Evolutionary conservation across 1,284 basidiomycete species (phyloP).

Genomic region (Boletus smithii): DNA sequence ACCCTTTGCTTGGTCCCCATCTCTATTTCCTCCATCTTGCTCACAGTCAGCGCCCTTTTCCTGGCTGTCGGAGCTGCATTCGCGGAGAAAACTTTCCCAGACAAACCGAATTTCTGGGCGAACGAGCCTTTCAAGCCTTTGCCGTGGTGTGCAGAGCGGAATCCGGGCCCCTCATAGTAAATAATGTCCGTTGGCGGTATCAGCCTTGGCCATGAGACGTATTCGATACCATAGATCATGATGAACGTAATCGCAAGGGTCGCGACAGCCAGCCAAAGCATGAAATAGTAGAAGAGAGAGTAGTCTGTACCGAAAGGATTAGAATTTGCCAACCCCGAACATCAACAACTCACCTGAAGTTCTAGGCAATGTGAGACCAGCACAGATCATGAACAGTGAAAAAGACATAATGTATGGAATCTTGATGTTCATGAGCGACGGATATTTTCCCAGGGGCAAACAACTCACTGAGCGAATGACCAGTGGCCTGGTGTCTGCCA

Average conservation of each 20-base stretch:
- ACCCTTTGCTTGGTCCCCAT: constrained; percentile 66
- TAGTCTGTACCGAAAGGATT: constrained; percentile 49
- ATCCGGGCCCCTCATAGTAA: constrained; percentile 85
- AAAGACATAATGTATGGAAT: constrained; percentile 84
- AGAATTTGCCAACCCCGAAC: constrained; percentile 6
- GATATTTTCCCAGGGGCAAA: constrained; percentile 2
- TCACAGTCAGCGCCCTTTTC: constrained; percentile 39
- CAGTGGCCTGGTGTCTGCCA: constrained; percentile 78
- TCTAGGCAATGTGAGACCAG: constrained; percentile 79
- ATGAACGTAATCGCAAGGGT: constrained; percentile 66
- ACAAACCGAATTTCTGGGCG: constrained; percentile 33
- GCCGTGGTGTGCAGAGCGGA: constrained; percentile 73
- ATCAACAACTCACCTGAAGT: constrained; percentile 64
- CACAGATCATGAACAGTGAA: constrained; percentile 83
- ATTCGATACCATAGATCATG: constrained; percentile 76
- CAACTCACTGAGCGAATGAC: constrained; percentile 74
- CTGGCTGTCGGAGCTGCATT: constrained; percentile 36
- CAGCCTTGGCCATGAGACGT: constrained; percentile 93
- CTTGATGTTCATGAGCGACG: constrained; percentile 39
- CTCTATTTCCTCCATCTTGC: constrained; percentile 52
- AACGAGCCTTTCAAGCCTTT: constrained; percentile 57
- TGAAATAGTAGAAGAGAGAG: constrained; percentile 76
- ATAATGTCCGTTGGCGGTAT: constrained; percentile 82
- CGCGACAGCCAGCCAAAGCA: constrained; percentile 73
- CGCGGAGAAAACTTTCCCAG: constrained; percentile 31